Evolutionary conservation across 176 grass and related monocot species (phyloP), one percentile per base, ranked within the genome.

Genomic region (Bonia amplexicaulis): DNA sequence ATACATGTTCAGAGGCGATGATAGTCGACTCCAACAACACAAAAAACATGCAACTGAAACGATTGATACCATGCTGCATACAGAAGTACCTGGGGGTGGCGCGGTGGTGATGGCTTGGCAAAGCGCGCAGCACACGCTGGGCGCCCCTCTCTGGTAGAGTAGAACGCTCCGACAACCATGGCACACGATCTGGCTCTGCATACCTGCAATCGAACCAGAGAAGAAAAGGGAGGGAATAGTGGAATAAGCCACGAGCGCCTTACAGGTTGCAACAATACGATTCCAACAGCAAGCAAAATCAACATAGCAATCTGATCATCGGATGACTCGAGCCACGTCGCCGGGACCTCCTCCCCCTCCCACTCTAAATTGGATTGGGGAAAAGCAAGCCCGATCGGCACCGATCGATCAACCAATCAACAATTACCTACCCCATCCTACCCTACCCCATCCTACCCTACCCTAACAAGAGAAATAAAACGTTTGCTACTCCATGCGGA

Each of bases 151-250:
- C 55, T 91, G 89, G 85, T 95, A 95, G 69, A 88, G 73, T 25
- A 98, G 90, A 4, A 95, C 52, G 69, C 69, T 90, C 83, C 91
- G 84, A 62, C 95, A 98, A 0, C 87, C 89, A 22, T 86, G 90
- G 83, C 95, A 98, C 57, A 98, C 91, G 83, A 98, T 86, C 82
- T 98, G 95, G 93, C 82, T 92, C 87, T 94, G 87, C 69, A 93
- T 82, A 79, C 85, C 95, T 89, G 89, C 20, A 63, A 84, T 14
- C 44, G 9, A 59, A 81, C 3, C 15, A 12, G 69, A 7, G 20
- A 29, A 47, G n/a, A 39, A 4, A 12, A 3, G 0, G 7, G 31
- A 7, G n/a, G 6, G 6, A 14, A 12, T 12, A 7, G 48, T 25
- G 20, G 41, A 14, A 71, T 63, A 65, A 78, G 51, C 59, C 31